Percentiles rank a stretch among this genome's conserved stretches.
These are phyloP conservation scores for Puya raimondii DNA, from an alignment of 176 grass and related monocot species.

Conservation along the genomic window DNA sequence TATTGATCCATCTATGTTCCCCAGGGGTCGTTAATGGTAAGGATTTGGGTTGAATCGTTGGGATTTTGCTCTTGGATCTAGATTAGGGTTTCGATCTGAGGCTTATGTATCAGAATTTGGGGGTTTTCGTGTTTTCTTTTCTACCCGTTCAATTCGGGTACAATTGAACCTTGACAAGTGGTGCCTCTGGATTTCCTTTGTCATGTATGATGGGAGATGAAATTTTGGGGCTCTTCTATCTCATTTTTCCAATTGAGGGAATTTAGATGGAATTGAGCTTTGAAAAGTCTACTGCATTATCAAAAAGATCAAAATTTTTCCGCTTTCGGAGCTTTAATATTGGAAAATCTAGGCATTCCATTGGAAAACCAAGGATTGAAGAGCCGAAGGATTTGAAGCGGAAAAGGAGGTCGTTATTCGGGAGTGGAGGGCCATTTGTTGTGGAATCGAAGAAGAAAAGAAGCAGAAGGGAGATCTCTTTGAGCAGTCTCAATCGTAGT, in stretches of 20 bases:
- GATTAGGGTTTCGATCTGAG: constrained; percentile 2
- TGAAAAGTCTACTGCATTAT: constrained; percentile 9
- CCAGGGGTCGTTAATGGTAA: neutral
- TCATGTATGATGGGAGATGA: constrained; percentile 24
- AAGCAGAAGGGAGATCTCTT: constrained; percentile 25
- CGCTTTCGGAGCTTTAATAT: constrained; percentile 26
- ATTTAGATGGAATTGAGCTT: constrained; percentile 32
- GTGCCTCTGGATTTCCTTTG: constrained; percentile 1
- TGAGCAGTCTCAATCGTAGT: constrained; percentile 14
- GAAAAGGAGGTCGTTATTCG: constrained; percentile 12
- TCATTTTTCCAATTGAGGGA: constrained; percentile 9
- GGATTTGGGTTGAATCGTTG: neutral
- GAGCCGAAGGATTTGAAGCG: constrained; percentile 18
- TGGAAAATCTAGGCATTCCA: constrained; percentile 32
- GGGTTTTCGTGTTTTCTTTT: too few species aligned
- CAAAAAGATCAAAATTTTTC: constrained; percentile 29
- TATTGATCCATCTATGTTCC: neutral
- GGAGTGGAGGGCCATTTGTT: constrained; percentile 16
- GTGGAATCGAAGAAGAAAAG: constrained; percentile 16
- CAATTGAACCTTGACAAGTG: neutral
- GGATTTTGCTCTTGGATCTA: neutral
- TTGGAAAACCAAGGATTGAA: constrained; percentile 5
- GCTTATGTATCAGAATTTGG: too few species aligned
- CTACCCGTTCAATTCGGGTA: too few species aligned
- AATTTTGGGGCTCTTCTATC: constrained; percentile 18